Evolutionary conservation across 495 filamentous ascomycete species (phyloP).

Genomic region (Xylaria bambusicola): DNA sequence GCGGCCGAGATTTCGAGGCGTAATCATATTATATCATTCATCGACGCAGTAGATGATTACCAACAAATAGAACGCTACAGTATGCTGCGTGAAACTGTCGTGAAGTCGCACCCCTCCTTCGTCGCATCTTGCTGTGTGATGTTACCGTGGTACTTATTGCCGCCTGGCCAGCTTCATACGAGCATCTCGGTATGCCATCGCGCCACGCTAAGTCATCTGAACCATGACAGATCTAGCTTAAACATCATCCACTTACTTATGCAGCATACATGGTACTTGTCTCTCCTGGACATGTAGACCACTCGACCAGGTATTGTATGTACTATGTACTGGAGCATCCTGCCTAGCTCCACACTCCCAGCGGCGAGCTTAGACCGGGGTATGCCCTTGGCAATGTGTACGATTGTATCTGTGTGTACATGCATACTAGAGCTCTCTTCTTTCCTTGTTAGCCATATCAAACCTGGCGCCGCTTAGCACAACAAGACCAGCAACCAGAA

Average conservation of each 20-base stretch:
- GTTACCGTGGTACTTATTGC: neutral
- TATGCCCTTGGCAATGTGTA: conserved; percentile 2
- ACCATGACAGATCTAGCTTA: conserved; percentile 9
- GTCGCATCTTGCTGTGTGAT: neutral
- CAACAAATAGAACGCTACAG: neutral
- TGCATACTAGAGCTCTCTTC: no score
- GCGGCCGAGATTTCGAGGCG: conserved; percentile 5
- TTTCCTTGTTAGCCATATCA: conserved; percentile 5
- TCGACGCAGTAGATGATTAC: neutral
- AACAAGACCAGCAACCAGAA: neutral
- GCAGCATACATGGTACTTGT: conserved; percentile 5
- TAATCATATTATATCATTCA: neutral
- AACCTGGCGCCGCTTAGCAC: conserved; percentile 10
- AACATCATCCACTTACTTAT: conserved; percentile 15
- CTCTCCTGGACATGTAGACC: no score
- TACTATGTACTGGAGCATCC: conserved; percentile 13
- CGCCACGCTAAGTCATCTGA: conserved; percentile 7
- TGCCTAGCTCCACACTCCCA: neutral
- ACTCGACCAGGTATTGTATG: no score
- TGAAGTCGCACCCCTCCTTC: neutral
- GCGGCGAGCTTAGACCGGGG: conserved; percentile 5
- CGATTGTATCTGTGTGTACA: no score
- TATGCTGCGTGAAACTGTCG: neutral
- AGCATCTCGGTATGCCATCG: neutral
- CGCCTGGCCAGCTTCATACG: conserved; percentile 9